Percentiles rank a stretch among this genome's conserved stretches.
Conservation (phyloP, 176 grass and related monocot genomes). For the Eremochloa ophiuroides region DNA sequence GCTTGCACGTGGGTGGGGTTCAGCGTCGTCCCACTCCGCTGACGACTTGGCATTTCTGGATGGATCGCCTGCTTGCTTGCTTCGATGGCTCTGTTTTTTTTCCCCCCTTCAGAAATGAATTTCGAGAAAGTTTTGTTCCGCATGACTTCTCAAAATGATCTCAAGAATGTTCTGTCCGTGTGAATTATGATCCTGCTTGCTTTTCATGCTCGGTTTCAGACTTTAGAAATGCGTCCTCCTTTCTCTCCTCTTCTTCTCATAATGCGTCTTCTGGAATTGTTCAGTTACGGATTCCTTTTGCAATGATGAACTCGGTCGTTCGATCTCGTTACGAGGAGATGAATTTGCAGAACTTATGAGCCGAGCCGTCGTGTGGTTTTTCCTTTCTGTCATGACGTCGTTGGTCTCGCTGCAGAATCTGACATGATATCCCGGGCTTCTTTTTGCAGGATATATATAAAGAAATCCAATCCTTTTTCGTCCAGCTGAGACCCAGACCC, state of each 20-base stretch:
- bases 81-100: background rate
- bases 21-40: background rate
- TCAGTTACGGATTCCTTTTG: background rate
- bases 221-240: background rate
- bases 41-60: conserved; percentile 1
- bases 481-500: background rate
- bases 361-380: background rate
- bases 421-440: background rate
- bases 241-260: background rate
- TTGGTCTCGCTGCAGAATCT: conserved; percentile 7
- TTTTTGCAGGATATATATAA: conserved; percentile 33
- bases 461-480: background rate
- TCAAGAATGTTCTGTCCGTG: background rate
- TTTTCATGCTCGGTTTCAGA: background rate
- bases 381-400: background rate
- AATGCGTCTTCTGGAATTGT: background rate
- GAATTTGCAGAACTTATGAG: background rate
- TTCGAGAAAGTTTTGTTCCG: background rate
- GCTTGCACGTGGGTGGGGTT: conserved; percentile 40
- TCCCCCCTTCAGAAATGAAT: background rate
- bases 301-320: background rate
- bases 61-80: background rate
- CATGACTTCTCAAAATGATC: background rate
- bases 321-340: background rate
- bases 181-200: background rate